phyloP scores from a whole-genome alignment of 2,329 filamentous ascomycete genomes.

The Magnaporthiopsis incrustans region DNA sequence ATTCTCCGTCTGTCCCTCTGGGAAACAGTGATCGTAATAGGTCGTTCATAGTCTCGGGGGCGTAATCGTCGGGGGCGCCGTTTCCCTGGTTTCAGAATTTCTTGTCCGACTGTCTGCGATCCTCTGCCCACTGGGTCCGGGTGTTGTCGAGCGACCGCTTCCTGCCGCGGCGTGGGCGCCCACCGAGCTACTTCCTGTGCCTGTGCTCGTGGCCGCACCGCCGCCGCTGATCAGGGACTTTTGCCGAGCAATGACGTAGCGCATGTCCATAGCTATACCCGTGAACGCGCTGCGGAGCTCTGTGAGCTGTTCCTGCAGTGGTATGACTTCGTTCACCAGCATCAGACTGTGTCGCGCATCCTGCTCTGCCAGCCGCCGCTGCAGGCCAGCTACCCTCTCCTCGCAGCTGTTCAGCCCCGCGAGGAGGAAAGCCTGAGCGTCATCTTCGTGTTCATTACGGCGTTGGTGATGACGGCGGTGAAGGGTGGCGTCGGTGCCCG shows the following conservation, averaged over 20 bases:
- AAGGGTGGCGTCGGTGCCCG: background rate
- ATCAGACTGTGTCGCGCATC: slow-evolving; percentile 53
- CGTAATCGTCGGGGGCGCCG: background rate
- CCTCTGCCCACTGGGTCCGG: background rate
- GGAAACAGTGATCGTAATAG: background rate
- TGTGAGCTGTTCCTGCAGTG: slow-evolving; percentile 54
- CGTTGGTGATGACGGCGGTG: background rate
- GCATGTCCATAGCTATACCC: slow-evolving; percentile 51
- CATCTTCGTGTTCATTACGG: background rate
- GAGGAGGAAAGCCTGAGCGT: slow-evolving; percentile 5
- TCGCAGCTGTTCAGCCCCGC: slow-evolving; percentile 2
- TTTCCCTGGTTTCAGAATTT: background rate
- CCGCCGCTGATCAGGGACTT: slow-evolving; percentile 13
- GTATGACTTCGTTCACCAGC: slow-evolving; percentile 53
- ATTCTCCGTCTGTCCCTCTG: background rate
- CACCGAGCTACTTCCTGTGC: background rate
- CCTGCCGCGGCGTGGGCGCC: too few relatives aligned
- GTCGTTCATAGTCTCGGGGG: background rate
- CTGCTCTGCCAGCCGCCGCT: slow-evolving; percentile 48
- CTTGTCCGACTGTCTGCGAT: background rate
- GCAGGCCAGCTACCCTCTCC: slow-evolving; percentile 42
- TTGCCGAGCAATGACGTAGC: slow-evolving; percentile 45
- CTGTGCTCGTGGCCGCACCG: background rate
- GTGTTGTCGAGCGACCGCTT: background rate
- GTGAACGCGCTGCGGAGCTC: slow-evolving; percentile 50